Percentiles rank a stretch among this genome's conserved stretches.
phyloP scores from a whole-genome alignment of 306 rosid genomes.

The Glycine soja region DNA sequence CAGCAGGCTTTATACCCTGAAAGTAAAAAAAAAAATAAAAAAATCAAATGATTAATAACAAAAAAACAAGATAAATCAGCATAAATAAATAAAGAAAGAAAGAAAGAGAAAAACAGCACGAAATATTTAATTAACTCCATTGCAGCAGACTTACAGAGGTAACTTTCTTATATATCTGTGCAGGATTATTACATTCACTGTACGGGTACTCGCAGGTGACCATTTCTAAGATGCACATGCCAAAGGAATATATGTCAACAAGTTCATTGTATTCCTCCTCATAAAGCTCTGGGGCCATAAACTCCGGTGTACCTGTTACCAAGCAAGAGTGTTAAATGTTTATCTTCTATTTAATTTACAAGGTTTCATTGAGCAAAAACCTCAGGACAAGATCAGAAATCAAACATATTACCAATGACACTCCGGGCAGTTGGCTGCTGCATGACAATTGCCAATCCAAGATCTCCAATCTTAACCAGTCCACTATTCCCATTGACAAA shows the following conservation, averaged over 20 bases:
- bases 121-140: slow-evolving; percentile 12
- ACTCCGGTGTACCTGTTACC: slow-evolving; percentile 87
- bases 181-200: slow-evolving; percentile 86
- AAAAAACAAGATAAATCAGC: slow-evolving; percentile 6
- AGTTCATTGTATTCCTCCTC: slow-evolving; percentile 93
- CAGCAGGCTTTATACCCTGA: slow-evolving; percentile 89
- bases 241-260: slow-evolving; percentile 95
- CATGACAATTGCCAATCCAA: slow-evolving; percentile 88
- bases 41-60: background rate
- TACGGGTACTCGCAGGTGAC: slow-evolving; percentile 93
- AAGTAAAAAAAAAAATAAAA: slow-evolving; percentile 23
- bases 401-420: slow-evolving; percentile 68
- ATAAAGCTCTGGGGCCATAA: slow-evolving; percentile 98
- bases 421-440: slow-evolving; percentile 89
- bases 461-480: slow-evolving; percentile 92
- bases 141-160: slow-evolving; percentile 72
- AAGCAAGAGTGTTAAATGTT: background rate
- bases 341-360: background rate
- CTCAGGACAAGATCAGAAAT: background rate
- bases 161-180: slow-evolving; percentile 92
- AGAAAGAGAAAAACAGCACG: background rate
- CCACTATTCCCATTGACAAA: slow-evolving; percentile 90
- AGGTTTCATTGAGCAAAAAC: slow-evolving; percentile 12
- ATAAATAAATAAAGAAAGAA: background rate
- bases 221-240: slow-evolving; percentile 93